Evolutionary conservation across 2,329 filamentous ascomycete species (phyloP).

Genomic region (Allantophomopsis cytisporea): DNA sequence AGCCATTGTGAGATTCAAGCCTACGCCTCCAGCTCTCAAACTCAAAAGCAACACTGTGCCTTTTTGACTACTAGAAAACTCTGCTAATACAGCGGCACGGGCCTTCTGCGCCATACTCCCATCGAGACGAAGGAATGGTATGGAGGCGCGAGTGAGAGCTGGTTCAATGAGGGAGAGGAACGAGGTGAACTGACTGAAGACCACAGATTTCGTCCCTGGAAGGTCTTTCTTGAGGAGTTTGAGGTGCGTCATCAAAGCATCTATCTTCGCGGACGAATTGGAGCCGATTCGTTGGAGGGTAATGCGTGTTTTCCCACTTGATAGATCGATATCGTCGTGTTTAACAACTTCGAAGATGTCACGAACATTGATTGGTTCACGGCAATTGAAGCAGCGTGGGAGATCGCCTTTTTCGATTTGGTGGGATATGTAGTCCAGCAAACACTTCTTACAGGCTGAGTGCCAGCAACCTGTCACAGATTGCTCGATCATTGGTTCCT

Average conservation of each 20-base stretch:
- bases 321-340: constrained; percentile 48
- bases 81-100: constrained; percentile 61
- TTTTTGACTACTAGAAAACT: constrained; percentile 50
- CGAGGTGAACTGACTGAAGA: constrained; percentile 96
- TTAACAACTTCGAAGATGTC: constrained; percentile 89
- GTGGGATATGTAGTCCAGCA: constrained; percentile 83
- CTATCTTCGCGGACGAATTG: constrained; percentile 78
- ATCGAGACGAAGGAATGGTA: constrained; percentile 78
- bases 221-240: constrained; percentile 51
- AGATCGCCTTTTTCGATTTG: constrained; percentile 63
- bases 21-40: constrained; percentile 82
- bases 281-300: constrained; percentile 45
- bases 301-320: constrained; percentile 34
- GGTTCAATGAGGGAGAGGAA: constrained; percentile 87
- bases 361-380: constrained; percentile 64
- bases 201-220: constrained; percentile 70
- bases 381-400: constrained; percentile 83
- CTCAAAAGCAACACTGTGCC: constrained; percentile 72
- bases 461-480: constrained; percentile 97
- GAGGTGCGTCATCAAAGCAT: constrained; percentile 63
- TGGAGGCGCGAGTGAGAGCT: constrained; percentile 56
- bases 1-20: constrained; percentile 81
- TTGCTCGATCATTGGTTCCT: constrained; percentile 92
- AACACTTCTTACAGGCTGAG: constrained; percentile 85
- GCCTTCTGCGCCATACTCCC: constrained; percentile 80